phyloP scores from a whole-genome alignment of 352 stramenopile species.

The Thalassiosira delicatula region DNA sequence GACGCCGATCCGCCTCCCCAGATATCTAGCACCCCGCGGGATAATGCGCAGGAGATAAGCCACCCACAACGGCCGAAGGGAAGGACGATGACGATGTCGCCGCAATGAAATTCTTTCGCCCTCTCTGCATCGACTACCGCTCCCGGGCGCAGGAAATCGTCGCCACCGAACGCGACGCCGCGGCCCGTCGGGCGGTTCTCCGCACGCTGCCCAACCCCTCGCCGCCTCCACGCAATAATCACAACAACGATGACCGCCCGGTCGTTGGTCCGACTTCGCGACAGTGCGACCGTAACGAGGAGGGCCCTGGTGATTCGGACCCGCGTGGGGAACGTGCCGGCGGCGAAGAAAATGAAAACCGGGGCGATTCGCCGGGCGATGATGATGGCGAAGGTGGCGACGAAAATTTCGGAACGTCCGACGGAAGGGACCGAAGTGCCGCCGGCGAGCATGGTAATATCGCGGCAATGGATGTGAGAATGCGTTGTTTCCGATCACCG shows the following conservation, averaged over 20 bases:
- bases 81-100: no score
- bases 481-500: no score
- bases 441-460: neutral
- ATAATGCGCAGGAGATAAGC: no score
- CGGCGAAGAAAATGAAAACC: neutral
- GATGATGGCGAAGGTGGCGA: neutral
- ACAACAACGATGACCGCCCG: no score
- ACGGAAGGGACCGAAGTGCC: neutral
- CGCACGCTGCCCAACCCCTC: conserved; percentile 24
- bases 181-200: conserved; percentile 7
- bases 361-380: neutral
- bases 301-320: neutral
- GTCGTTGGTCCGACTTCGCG: conserved; percentile 3
- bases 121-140: conserved; percentile 65
- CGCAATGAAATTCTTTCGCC: conserved; percentile 59
- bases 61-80: no score
- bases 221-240: neutral
- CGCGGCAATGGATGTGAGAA: neutral
- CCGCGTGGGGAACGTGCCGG: no score
- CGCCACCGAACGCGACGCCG: conserved; percentile 21
- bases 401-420: neutral
- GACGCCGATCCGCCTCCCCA: no score
- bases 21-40: no score
- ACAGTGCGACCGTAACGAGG: neutral
- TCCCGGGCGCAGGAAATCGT: conserved; percentile 50